These are phyloP conservation scores for Penicillium polonicum DNA, from an alignment of 2,329 filamentous ascomycete genomes.

Conservation along the genomic window DNA sequence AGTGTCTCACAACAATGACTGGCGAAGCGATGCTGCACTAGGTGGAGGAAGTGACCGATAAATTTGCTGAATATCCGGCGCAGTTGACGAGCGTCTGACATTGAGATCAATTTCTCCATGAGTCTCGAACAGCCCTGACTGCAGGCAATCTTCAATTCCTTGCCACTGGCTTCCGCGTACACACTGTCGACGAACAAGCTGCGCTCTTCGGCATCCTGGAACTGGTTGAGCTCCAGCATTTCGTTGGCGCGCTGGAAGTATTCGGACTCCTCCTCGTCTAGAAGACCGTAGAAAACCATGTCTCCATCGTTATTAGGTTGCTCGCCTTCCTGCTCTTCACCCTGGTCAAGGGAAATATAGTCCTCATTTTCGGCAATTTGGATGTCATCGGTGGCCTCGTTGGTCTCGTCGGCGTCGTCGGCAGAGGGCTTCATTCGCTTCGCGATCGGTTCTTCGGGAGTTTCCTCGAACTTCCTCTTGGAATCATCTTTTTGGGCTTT, in stretches of 20 bases:
- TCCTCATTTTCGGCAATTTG: slow-evolving; percentile 28
- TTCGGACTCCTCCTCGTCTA: slow-evolving; percentile 90
- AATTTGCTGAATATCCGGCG: slow-evolving; percentile 86
- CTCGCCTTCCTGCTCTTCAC: slow-evolving; percentile 21
- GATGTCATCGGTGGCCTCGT: slow-evolving; percentile 16
- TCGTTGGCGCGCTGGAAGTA: slow-evolving; percentile 91
- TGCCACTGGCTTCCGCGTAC: slow-evolving; percentile 80
- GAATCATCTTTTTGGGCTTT: slow-evolving; percentile 40
- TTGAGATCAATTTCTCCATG: slow-evolving; percentile 84
- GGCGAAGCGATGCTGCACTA: slow-evolving; percentile 93
- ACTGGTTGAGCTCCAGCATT: slow-evolving; percentile 85
- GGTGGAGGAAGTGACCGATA: slow-evolving; percentile 77
- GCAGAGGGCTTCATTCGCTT: slow-evolving; percentile 42
- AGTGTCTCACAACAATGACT: slow-evolving; percentile 96
- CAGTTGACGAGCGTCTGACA: slow-evolving; percentile 76
- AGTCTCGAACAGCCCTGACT: slow-evolving; percentile 93
- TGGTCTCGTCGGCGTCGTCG: slow-evolving; percentile 19
- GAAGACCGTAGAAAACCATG: slow-evolving; percentile 84
- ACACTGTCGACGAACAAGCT: slow-evolving; percentile 74
- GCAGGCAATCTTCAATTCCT: slow-evolving; percentile 93
- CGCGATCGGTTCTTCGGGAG: slow-evolving; percentile 30
- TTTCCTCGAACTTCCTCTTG: slow-evolving; percentile 40
- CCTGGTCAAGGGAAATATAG: slow-evolving; percentile 40
- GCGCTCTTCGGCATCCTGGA: slow-evolving; percentile 71
- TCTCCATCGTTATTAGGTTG: slow-evolving; percentile 47